Evolutionary conservation across 495 filamentous ascomycete species (phyloP).

Genomic region (Recurvomyces mirabilis): DNA sequence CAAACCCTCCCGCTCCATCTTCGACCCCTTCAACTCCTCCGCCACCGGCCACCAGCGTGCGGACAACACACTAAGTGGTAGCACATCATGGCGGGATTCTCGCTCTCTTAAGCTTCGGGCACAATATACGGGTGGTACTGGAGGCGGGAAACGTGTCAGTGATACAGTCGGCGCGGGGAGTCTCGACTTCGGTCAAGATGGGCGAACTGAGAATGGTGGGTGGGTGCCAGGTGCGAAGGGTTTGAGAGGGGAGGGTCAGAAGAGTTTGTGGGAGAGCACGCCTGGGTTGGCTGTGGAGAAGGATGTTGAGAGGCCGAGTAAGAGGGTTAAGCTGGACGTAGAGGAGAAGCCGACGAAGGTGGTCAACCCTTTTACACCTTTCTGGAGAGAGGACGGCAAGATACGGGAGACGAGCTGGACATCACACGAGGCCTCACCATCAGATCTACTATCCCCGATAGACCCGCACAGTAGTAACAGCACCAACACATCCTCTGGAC

Average conservation of each 20-base stretch:
- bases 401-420: slow-evolving; percentile 19
- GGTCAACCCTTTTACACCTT: slow-evolving; percentile 13
- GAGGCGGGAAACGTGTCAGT: slow-evolving; percentile 39
- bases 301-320: slow-evolving; percentile 18
- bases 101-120: slow-evolving; percentile 52
- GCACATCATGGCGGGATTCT: slow-evolving; percentile 59
- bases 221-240: slow-evolving; percentile 36
- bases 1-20: slow-evolving; percentile 26
- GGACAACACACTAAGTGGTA: slow-evolving; percentile 47
- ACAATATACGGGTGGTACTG: slow-evolving; percentile 49
- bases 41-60: slow-evolving; percentile 72
- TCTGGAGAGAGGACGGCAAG: slow-evolving; percentile 12
- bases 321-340: slow-evolving; percentile 31
- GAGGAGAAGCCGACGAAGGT: slow-evolving; percentile 8
- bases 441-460: slow-evolving; percentile 13
- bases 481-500: background rate
- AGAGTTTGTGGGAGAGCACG: slow-evolving; percentile 27
- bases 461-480: background rate
- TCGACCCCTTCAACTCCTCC: slow-evolving; percentile 74
- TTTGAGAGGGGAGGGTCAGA: slow-evolving; percentile 36
- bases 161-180: slow-evolving; percentile 47
- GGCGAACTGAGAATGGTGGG: slow-evolving; percentile 32
- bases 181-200: slow-evolving; percentile 31
- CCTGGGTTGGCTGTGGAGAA: slow-evolving; percentile 27
- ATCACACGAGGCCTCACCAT: slow-evolving; percentile 12